Conservation (phyloP, 768 basidiomycete species). For the Suillus variegatus region DNA sequence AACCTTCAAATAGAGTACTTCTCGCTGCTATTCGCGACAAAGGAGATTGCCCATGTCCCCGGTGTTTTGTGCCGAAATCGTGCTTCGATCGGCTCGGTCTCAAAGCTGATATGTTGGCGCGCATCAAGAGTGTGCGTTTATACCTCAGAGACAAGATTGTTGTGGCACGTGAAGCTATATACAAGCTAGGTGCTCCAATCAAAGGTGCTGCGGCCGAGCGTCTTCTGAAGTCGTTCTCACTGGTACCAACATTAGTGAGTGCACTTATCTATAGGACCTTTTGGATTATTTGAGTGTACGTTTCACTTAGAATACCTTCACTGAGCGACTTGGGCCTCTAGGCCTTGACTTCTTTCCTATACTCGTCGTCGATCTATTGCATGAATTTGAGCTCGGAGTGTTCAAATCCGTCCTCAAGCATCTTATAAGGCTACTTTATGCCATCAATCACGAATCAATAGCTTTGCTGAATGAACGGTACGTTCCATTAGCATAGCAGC, state of each 20-base stretch:
- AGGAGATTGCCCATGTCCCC: constrained; percentile 29
- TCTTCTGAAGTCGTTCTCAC: constrained; percentile 8
- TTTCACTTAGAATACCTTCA: constrained; percentile 35
- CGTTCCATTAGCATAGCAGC: background rate
- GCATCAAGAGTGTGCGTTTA: background rate
- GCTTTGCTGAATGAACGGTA: constrained; percentile 27
- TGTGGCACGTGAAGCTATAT: constrained; percentile 9
- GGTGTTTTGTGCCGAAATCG: constrained; percentile 21
- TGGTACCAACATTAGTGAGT: constrained; percentile 17
- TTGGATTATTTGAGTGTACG: background rate
- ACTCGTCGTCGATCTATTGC: constrained; percentile 39
- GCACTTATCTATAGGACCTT: background rate
- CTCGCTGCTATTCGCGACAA: constrained; percentile 27
- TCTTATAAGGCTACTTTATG: constrained; percentile 33
- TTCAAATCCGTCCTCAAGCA: constrained; percentile 40
- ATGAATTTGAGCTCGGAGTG: constrained; percentile 41
- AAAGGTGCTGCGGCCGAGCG: constrained; percentile 8
- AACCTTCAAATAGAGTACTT: constrained; percentile 18
- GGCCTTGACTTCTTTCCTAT: constrained; percentile 28
- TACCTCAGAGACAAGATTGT: constrained; percentile 10
- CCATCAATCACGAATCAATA: constrained; percentile 13
- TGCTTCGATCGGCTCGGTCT: constrained; percentile 19
- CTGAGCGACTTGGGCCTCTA: constrained; percentile 16
- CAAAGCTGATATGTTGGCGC: constrained; percentile 12
- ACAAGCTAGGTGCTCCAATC: constrained; percentile 7